Evolutionary conservation across 148 eudicot genomes (phyloP), one percentile per base, ranked within the genome.

Genomic region (Camellia sinensis): DNA sequence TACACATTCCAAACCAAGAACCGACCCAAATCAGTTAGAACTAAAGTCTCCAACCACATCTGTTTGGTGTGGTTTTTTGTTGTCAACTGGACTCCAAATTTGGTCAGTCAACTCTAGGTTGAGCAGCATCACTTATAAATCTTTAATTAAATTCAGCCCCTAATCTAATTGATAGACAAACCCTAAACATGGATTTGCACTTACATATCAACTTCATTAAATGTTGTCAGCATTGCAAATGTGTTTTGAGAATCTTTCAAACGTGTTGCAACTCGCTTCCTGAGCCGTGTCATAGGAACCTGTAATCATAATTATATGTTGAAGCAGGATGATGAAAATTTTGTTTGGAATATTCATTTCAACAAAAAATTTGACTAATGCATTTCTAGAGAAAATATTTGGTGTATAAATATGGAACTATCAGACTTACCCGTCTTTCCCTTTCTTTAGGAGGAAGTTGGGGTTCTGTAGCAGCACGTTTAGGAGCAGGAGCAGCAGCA

Each of bases 251-350:
- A 92, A 79, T 95, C 98, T 81, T 95, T 93, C 88, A 95, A 82
- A 62, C 98, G 96, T 19, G 94, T 88, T 46, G 97, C 98, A 79
- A 93, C 98, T 78, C 98, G 85, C 83, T 94, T 94, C 80, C 98
- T 91, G 61, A 92, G 92, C 85, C 98, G 91, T 80, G 98, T 95
- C 97, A 95, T 93, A 3, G 97, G 98, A 82, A 95, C 96, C 98
- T 95, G 83, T 52, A 79, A 79, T 52, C 40, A 76, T 7, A 12
- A 76, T 48, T 5, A 54, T 70, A 22, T 5, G 10, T 59, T 65
- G 69, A 45, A 74, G 69, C 7, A 76, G 9, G 18, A 72, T 18
- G 57, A 46, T 46, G 13, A 70, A n/a, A 6, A 70, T 15, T 15
- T 60, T 60, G 43, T 37, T 52, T 46, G 54, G 75, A 53, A 74